Evolutionary conservation across 2,329 filamentous ascomycete species (phyloP).

Genomic region (Nemania diffusa): DNA sequence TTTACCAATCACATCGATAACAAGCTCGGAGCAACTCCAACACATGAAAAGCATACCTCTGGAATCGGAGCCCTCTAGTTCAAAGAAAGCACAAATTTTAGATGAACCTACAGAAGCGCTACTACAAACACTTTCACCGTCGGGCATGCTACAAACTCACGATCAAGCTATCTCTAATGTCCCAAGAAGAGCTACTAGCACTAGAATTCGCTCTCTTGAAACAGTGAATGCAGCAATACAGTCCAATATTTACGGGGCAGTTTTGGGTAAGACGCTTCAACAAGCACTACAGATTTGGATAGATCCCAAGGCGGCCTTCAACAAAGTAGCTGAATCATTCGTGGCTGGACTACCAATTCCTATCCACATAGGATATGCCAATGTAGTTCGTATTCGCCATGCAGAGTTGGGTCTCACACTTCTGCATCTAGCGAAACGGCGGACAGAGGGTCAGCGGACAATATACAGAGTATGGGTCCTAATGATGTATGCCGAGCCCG

Average conservation of each 20-base stretch:
- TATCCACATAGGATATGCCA: background rate
- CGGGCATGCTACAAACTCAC: background rate
- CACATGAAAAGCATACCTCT: background rate
- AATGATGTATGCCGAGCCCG: background rate
- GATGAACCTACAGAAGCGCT: background rate
- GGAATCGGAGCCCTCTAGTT: background rate
- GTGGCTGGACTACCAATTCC: background rate
- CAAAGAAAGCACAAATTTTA: background rate
- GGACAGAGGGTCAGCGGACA: background rate
- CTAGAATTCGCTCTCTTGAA: background rate
- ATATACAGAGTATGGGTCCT: background rate
- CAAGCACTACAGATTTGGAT: constrained; percentile 3
- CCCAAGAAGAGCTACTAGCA: background rate
- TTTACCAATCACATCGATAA: background rate
- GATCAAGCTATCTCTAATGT: background rate
- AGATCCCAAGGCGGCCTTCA: constrained; percentile 4
- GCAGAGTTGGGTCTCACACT: background rate
- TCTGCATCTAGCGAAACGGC: background rate
- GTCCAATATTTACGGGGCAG: background rate
- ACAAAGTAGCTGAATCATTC: constrained; percentile 1
- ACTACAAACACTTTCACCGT: background rate
- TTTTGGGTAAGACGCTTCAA: background rate
- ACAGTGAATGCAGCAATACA: background rate
- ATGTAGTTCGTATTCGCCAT: background rate
- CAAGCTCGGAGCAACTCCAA: background rate